Conservation (phyloP, 2,329 filamentous ascomycete species). For the Neonectria punicea region DNA sequence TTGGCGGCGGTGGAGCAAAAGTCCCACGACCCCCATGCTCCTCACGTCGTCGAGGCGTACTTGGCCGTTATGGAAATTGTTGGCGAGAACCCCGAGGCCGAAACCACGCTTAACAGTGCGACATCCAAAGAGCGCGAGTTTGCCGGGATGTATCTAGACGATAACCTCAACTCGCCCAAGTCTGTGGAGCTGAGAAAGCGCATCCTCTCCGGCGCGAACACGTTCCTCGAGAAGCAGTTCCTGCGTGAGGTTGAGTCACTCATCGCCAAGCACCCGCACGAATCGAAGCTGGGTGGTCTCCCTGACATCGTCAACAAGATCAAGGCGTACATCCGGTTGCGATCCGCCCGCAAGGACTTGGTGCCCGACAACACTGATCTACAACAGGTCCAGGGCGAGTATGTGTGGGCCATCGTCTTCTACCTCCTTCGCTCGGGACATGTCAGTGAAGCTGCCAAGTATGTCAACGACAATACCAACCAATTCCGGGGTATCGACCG, state of each 20-base stretch:
- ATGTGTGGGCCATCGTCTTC: constrained; percentile 93
- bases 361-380: constrained; percentile 83
- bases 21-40: constrained; percentile 75
- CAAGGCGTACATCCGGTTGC: constrained; percentile 88
- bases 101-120: constrained; percentile 68
- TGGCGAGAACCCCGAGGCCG: constrained; percentile 72
- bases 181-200: constrained; percentile 77
- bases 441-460: constrained; percentile 83
- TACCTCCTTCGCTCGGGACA: constrained; percentile 89
- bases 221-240: constrained; percentile 84
- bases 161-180: constrained; percentile 71
- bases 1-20: constrained; percentile 79
- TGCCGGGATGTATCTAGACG: constrained; percentile 80
- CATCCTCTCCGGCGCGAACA: constrained; percentile 82
- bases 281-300: constrained; percentile 89
- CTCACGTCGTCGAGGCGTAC: constrained; percentile 84
- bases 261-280: constrained; percentile 84
- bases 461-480: constrained; percentile 81
- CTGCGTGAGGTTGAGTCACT: constrained; percentile 79
- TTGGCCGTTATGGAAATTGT: constrained; percentile 82
- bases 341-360: constrained; percentile 82
- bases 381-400: constrained; percentile 83
- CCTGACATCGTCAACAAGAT: constrained; percentile 91
- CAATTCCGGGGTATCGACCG: constrained; percentile 92
- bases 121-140: constrained; percentile 81